A percentile compares a stretch with the other conserved stretches of the same genome.
Conservation (phyloP, 2,329 filamentous ascomycete genomes). For the Thielaviopsis populi region DNA sequence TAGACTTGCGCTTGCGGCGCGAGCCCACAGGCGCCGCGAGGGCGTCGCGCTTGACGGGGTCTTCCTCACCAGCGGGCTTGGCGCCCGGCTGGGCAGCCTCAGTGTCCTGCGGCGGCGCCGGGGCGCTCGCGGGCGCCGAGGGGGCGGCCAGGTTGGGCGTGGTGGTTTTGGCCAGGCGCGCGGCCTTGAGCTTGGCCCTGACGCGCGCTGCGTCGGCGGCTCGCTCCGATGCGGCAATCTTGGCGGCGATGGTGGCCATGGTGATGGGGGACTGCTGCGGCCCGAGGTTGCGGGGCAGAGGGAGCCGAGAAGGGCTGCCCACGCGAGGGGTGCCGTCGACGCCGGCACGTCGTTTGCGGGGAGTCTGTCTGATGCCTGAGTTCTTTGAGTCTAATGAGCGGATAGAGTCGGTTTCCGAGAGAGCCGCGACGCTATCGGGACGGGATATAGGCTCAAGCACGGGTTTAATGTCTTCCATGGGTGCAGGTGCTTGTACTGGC, state of each 20-base stretch:
- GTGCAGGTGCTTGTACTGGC: background rate
- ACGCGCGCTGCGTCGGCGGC: slow-evolving; percentile 50
- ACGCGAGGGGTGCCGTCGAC: slow-evolving; percentile 16
- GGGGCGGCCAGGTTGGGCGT: background rate
- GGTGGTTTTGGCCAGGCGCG: slow-evolving; percentile 25
- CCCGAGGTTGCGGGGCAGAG: slow-evolving; percentile 25
- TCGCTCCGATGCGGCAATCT: slow-evolving; percentile 47
- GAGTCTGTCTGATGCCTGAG: background rate
- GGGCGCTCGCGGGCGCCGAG: background rate
- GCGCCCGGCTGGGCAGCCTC: background rate
- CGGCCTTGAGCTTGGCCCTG: slow-evolving; percentile 45
- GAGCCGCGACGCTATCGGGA: background rate
- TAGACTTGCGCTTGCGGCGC: slow-evolving; percentile 16
- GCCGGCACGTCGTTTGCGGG: slow-evolving; percentile 1
- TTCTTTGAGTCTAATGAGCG: slow-evolving; percentile 8
- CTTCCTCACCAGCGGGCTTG: slow-evolving; percentile 21
- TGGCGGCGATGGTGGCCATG: slow-evolving; percentile 47
- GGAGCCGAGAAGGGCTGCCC: slow-evolving; percentile 23
- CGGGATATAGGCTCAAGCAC: background rate
- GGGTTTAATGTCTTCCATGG: background rate
- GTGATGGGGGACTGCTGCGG: slow-evolving; percentile 42
- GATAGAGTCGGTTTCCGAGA: slow-evolving; percentile 8
- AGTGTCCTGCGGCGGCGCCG: background rate
- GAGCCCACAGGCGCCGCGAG: slow-evolving; percentile 16
- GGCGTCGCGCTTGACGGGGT: slow-evolving; percentile 26